Conservation (phyloP, 1,284 basidiomycete species). For the Ceratobasidium sp. region DNA sequence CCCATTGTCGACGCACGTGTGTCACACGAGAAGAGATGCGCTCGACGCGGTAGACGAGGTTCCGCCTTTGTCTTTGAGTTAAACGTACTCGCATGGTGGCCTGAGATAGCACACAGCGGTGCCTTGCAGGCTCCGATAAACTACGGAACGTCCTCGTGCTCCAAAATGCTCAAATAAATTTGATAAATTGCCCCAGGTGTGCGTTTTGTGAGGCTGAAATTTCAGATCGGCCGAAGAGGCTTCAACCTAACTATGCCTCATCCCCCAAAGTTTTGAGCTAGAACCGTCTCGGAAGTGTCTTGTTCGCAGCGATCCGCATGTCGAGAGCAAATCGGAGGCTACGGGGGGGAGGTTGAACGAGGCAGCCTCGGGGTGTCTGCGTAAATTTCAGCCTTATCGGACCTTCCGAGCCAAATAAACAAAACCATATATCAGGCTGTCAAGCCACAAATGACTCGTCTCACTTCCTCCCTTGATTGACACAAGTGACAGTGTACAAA, state of each 20-base stretch:
- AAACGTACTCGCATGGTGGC: background rate
- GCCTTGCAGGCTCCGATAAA: background rate
- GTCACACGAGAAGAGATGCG: background rate
- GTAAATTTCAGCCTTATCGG: background rate
- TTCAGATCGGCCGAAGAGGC: background rate
- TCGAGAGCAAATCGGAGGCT: too few relatives aligned
- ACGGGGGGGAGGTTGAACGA: background rate
- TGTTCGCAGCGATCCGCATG: too few relatives aligned
- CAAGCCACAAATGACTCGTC: constrained; percentile 1
- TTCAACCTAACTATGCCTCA: too few relatives aligned
- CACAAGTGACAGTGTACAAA: background rate
- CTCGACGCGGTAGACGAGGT: background rate
- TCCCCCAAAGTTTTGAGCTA: too few relatives aligned
- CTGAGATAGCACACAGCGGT: background rate
- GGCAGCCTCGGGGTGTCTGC: background rate
- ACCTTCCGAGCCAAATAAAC: background rate
- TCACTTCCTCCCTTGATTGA: background rate
- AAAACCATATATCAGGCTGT: background rate
- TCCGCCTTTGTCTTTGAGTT: constrained; percentile 14
- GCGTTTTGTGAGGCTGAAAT: background rate
- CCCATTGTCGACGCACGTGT: background rate
- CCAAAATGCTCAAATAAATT: background rate
- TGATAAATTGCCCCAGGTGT: background rate
- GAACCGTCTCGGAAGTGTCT: too few relatives aligned
- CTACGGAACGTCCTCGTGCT: background rate